A percentile compares a stretch with the other conserved stretches of the same genome.
Conservation (phyloP, 352 stramenopile genomes). For the Pythium phragmiticola region DNA sequence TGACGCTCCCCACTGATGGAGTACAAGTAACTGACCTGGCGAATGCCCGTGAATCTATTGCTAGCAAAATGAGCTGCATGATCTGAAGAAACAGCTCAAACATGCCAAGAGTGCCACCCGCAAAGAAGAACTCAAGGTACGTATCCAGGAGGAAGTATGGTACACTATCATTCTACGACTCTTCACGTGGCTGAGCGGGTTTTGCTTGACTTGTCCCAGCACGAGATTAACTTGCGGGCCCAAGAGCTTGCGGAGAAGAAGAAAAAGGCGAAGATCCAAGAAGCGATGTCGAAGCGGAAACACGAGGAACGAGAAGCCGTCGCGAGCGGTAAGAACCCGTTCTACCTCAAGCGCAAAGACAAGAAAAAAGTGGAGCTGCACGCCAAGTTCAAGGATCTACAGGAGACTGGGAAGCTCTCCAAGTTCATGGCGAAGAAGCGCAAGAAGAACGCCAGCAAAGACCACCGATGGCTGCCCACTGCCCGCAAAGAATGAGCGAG, state of each 20-base stretch:
- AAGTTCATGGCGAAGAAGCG: constrained; percentile 94
- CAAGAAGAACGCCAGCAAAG: constrained; percentile 93
- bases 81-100: constrained; percentile 81
- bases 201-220: constrained; percentile 26
- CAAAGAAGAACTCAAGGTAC: constrained; percentile 81
- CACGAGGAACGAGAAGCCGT: constrained; percentile 87
- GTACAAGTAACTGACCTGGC: neutral
- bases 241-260: constrained; percentile 75
- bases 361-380: constrained; percentile 91
- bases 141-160: neutral
- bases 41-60: neutral
- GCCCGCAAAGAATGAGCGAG: constrained; percentile 49
- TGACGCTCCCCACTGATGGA: neutral
- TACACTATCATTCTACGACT: neutral
- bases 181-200: neutral
- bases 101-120: constrained; percentile 60
- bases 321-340: constrained; percentile 87
- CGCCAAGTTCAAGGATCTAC: constrained; percentile 89
- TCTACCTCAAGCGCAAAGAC: constrained; percentile 92
- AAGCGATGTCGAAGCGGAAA: constrained; percentile 75
- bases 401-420: constrained; percentile 83
- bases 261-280: constrained; percentile 73
- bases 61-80: constrained; percentile 76
- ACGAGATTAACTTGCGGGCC: constrained; percentile 64
- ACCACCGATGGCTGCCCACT: constrained; percentile 89